A percentile compares a stretch with the other conserved stretches of the same genome.
These are phyloP conservation scores for Globisporangium spiculum DNA, from an alignment of 352 stramenopile species.

Conservation along the genomic window DNA sequence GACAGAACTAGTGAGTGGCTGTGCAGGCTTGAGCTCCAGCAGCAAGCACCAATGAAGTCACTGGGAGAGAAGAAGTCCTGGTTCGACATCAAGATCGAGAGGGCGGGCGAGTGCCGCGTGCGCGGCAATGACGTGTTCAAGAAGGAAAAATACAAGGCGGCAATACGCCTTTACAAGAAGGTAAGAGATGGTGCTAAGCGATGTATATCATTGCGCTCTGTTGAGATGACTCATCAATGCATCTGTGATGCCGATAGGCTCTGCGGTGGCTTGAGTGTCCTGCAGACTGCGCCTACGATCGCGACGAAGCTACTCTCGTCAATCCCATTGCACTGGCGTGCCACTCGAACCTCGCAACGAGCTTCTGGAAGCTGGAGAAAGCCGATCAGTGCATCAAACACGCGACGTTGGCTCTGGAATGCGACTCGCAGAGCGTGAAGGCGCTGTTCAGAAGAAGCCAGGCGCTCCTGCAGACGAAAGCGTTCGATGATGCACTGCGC, in stretches of 20 bases:
- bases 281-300: constrained; percentile 32
- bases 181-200: constrained; percentile 6
- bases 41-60: background rate
- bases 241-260: constrained; percentile 19
- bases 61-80: constrained; percentile 18
- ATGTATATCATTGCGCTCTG: background rate
- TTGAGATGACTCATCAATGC: background rate
- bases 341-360: constrained; percentile 62
- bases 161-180: constrained; percentile 40
- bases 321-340: constrained; percentile 39
- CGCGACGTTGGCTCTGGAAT: constrained; percentile 39
- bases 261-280: constrained; percentile 59
- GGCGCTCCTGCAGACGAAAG: constrained; percentile 47
- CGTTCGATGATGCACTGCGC: constrained; percentile 50
- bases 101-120: constrained; percentile 40
- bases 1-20: background rate
- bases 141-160: constrained; percentile 24
- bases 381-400: constrained; percentile 48
- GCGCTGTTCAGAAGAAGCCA: constrained; percentile 67
- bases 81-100: constrained; percentile 51
- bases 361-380: constrained; percentile 44
- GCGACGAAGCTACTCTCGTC: constrained; percentile 30
- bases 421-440: constrained; percentile 52
- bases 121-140: constrained; percentile 64
- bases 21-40: constrained; percentile 8